Conservation (phyloP, 805 yeast genomes). For the Candida michaelii region DNA sequence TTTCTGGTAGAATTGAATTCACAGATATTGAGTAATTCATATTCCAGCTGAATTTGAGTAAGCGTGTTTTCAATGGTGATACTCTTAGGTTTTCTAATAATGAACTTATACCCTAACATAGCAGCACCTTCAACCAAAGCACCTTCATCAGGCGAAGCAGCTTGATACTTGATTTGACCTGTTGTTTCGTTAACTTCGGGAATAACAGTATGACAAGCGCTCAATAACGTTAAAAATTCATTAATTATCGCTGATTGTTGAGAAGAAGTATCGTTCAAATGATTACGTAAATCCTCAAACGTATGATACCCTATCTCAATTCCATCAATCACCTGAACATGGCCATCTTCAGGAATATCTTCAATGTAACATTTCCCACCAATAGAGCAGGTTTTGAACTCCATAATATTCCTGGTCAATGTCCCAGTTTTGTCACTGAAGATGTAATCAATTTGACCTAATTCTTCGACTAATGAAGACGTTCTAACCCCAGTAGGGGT, state of each 20-base stretch:
- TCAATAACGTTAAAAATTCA: constrained; percentile 77
- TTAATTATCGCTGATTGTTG: constrained; percentile 53
- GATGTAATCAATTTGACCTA: constrained; percentile 94
- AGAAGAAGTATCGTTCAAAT: constrained; percentile 43
- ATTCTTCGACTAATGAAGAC: constrained; percentile 91
- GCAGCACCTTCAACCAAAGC: constrained; percentile 98
- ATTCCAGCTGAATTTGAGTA: constrained; percentile 50
- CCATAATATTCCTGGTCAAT: constrained; percentile 93
- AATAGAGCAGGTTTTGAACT: constrained; percentile 87
- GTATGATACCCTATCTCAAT: constrained; percentile 76
- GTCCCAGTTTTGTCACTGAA: constrained; percentile 99
- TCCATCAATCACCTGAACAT: constrained; percentile 70
- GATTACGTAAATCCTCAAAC: constrained; percentile 55
- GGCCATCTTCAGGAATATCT: constrained; percentile 87
- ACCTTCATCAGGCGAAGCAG: constrained; percentile 99
- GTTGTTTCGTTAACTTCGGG: constrained; percentile 70
- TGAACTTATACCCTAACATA: constrained; percentile 77
- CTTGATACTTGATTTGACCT: constrained; percentile 85
- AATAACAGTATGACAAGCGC: constrained; percentile 96
- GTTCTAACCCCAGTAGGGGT: constrained; percentile 96
- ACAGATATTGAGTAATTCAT: constrained; percentile 84
- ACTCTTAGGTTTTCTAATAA: constrained; percentile 80
- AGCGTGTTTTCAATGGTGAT: constrained; percentile 59
- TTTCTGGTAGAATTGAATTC: constrained; percentile 97
- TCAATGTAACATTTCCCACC: constrained; percentile 89